phyloP scores from a whole-genome alignment of 2,329 filamentous ascomycete species.

The Pestalotiopsis fici region DNA sequence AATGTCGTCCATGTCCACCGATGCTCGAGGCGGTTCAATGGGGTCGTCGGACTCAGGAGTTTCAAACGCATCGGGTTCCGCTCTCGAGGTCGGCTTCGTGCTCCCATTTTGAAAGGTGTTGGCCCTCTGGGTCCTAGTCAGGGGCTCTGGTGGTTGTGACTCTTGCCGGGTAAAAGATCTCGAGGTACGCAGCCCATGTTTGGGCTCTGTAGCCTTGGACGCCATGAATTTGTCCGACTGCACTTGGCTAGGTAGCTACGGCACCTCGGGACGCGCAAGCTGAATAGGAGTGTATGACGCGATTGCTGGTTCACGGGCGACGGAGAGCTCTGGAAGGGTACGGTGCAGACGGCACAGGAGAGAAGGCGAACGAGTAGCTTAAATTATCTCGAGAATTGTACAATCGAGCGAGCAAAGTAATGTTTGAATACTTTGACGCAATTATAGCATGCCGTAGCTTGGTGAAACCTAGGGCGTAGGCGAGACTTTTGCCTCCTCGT shows the following conservation, averaged over 20 bases:
- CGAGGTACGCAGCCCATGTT: slow-evolving; percentile 23
- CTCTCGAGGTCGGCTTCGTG: slow-evolving; percentile 26
- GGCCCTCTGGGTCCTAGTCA: slow-evolving; percentile 42
- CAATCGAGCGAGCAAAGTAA: not conserved
- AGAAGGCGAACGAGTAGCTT: not conserved
- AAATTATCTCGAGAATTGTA: not conserved
- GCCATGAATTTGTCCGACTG: not conserved
- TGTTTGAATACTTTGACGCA: not conserved
- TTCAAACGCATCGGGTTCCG: slow-evolving; percentile 48
- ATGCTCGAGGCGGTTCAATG: slow-evolving; percentile 49
- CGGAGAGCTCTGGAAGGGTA: not conserved
- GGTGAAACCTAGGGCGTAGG: not conserved
- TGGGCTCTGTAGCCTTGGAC: slow-evolving; percentile 24
- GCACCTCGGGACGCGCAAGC: slow-evolving; percentile 16
- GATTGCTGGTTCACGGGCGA: not conserved
- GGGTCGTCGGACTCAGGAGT: slow-evolving; percentile 45
- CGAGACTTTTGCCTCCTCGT: not conserved
- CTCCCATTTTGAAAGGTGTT: slow-evolving; percentile 45
- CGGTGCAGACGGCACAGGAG: not conserved
- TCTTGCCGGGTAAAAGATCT: slow-evolving; percentile 26
- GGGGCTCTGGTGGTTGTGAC: slow-evolving; percentile 29
- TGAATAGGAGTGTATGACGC: not conserved
- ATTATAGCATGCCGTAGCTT: not conserved
- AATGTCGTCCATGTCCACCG: slow-evolving; percentile 81
- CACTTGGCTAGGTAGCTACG: slow-evolving; percentile 19